phyloP scores from a whole-genome alignment of 2,329 filamentous ascomycete genomes.

The Stemphylium lycopersici region DNA sequence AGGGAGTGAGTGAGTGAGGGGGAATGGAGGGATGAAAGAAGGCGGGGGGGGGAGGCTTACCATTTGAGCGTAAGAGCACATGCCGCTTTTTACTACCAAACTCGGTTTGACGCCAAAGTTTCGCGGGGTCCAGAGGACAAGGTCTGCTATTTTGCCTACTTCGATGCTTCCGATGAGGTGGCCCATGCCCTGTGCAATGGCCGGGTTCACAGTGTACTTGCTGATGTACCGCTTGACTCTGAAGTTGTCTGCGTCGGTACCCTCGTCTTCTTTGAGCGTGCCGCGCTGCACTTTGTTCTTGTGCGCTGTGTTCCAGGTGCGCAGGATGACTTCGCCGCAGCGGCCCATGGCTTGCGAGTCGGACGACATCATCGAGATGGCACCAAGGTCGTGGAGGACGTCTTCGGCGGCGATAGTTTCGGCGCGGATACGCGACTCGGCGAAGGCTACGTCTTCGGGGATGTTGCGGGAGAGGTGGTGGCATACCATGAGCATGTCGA shows the following conservation, averaged over 20 bases:
- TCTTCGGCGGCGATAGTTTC: conserved; percentile 98
- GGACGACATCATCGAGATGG: conserved; percentile 96
- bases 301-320: conserved; percentile 96
- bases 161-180: conserved; percentile 88
- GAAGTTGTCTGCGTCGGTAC: conserved; percentile 83
- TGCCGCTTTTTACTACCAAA: conserved; percentile 82
- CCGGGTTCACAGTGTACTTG: conserved; percentile 97
- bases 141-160: conserved; percentile 85
- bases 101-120: conserved; percentile 88
- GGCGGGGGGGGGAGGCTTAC: conserved; percentile 53
- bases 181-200: conserved; percentile 86
- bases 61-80: conserved; percentile 85
- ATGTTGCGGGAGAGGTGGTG: conserved; percentile 93
- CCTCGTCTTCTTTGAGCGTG: conserved; percentile 75
- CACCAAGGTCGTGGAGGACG: conserved; percentile 90
- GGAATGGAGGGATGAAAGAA: not conserved
- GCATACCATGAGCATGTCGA: conserved; percentile 99
- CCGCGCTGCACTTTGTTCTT: conserved; percentile 94
- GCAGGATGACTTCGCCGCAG: conserved; percentile 88
- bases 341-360: conserved; percentile 97
- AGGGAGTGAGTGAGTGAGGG: too few species aligned
- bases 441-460: conserved; percentile 93
- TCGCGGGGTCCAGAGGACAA: conserved; percentile 84
- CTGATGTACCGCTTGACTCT: conserved; percentile 90
- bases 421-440: conserved; percentile 89